phyloP scores from a whole-genome alignment of 2,329 filamentous ascomycete species.

The Biscogniauxia marginata region DNA sequence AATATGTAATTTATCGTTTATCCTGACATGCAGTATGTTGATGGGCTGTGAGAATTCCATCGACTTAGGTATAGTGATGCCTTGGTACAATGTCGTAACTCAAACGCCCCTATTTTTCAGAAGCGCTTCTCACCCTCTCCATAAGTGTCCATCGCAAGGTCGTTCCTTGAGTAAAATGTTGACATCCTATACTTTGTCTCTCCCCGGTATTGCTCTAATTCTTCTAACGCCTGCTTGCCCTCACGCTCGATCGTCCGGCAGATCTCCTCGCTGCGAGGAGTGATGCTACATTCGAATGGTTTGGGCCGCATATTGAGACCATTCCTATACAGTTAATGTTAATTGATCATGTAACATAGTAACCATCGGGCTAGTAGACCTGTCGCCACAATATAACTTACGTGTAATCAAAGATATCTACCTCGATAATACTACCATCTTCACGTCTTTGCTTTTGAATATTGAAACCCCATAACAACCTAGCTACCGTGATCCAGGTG shows the following conservation, averaged over 20 bases:
- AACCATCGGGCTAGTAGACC: background rate
- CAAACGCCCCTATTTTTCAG: background rate
- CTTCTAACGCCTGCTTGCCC: constrained; percentile 49
- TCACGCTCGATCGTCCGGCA: constrained; percentile 50
- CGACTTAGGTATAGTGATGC: background rate
- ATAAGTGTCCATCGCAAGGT: constrained; percentile 33
- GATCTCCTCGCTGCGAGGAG: constrained; percentile 48
- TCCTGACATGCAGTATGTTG: too few relatives aligned
- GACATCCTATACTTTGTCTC: constrained; percentile 58
- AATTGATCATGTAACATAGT: background rate
- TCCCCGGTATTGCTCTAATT: constrained; percentile 52
- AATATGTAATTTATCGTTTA: background rate
- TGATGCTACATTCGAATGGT: constrained; percentile 54
- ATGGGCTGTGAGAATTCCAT: background rate
- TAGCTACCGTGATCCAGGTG: constrained; percentile 56
- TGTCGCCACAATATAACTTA: constrained; percentile 31
- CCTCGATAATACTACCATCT: constrained; percentile 45
- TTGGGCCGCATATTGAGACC: constrained; percentile 58
- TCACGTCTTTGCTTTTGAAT: constrained; percentile 40
- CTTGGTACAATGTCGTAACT: background rate
- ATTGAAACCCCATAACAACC: constrained; percentile 57
- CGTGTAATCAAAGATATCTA: constrained; percentile 58
- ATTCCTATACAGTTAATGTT: constrained; percentile 38
- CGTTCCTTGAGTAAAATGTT: constrained; percentile 44
- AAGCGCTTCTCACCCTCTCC: constrained; percentile 21